A percentile compares a stretch with the other conserved stretches of the same genome.
These are phyloP conservation scores for Deinandra increscens DNA, from an alignment of 129 eudicot species.

Conservation along the genomic window DNA sequence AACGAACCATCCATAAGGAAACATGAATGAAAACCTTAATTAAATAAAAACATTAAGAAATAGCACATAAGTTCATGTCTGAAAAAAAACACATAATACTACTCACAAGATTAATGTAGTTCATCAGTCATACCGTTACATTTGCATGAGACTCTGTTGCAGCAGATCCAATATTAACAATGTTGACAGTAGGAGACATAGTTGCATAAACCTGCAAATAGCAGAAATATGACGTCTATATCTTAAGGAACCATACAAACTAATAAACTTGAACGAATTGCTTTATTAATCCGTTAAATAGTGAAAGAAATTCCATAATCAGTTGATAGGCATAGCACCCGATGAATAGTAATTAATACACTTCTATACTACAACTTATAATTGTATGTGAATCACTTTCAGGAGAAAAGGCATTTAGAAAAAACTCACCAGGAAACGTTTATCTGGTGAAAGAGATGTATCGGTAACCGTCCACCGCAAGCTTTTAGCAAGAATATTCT, in stretches of 20 bases:
- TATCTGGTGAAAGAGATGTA: constrained; percentile 91
- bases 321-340: constrained; percentile 1
- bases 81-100: neutral
- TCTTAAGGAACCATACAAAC: neutral
- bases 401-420: neutral
- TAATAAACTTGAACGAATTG: neutral
- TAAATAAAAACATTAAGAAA: neutral
- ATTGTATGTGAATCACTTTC: neutral
- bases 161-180: constrained; percentile 76
- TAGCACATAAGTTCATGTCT: neutral
- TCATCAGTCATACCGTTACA: constrained; percentile 52
- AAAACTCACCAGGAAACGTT: constrained; percentile 58
- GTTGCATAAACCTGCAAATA: constrained; percentile 84
- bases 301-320: constrained; percentile 1
- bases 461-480: constrained; percentile 96
- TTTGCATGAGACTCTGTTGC: constrained; percentile 78
- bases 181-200: constrained; percentile 82
- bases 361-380: constrained; percentile 11
- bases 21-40: neutral
- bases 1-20: neutral
- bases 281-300: neutral
- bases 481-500: constrained; percentile 75
- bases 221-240: constrained; percentile 13
- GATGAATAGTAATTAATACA: neutral
- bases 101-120: constrained; percentile 7